Conservation (phyloP, 495 filamentous ascomycete species). For the Lophium mytilinum region DNA sequence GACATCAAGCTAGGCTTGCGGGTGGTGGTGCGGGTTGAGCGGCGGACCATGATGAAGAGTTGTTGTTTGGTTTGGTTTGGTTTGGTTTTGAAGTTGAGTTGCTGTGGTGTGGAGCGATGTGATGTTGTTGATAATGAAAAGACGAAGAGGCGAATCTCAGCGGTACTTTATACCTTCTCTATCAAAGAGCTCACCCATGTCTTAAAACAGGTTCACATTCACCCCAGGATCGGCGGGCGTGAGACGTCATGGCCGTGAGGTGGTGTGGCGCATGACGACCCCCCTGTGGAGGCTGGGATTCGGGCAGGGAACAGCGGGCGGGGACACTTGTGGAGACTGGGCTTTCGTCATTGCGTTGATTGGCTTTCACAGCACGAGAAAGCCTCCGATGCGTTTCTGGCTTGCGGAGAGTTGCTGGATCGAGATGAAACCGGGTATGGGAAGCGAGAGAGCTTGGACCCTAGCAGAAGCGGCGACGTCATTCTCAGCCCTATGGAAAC, state of each 20-base stretch:
- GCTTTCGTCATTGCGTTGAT: not conserved
- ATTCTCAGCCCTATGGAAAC: too few relatives aligned
- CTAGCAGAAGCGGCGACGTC: too few relatives aligned
- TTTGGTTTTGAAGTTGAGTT: not conserved
- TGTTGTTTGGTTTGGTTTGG: slow-evolving; percentile 7
- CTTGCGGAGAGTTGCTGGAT: too few relatives aligned
- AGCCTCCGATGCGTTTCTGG: too few relatives aligned
- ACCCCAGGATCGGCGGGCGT: slow-evolving; percentile 12
- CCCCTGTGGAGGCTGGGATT: not conserved
- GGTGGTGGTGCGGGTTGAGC: slow-evolving; percentile 18
- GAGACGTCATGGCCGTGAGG: slow-evolving; percentile 10
- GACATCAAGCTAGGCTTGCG: slow-evolving; percentile 25
- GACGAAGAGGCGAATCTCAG: too few relatives aligned
- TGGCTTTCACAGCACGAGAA: too few relatives aligned
- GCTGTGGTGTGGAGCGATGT: not conserved
- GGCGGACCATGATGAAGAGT: slow-evolving; percentile 3
- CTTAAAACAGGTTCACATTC: slow-evolving; percentile 13
- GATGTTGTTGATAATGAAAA: too few relatives aligned
- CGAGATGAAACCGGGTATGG: too few relatives aligned
- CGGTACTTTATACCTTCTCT: not conserved
- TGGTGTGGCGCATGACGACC: too few relatives aligned
- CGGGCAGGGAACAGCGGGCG: not conserved
- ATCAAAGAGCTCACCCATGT: not conserved
- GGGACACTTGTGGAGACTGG: not conserved
- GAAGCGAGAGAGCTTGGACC: too few relatives aligned